phyloP scores from a whole-genome alignment of 345 rosid species.

The Turnera subulata region DNA sequence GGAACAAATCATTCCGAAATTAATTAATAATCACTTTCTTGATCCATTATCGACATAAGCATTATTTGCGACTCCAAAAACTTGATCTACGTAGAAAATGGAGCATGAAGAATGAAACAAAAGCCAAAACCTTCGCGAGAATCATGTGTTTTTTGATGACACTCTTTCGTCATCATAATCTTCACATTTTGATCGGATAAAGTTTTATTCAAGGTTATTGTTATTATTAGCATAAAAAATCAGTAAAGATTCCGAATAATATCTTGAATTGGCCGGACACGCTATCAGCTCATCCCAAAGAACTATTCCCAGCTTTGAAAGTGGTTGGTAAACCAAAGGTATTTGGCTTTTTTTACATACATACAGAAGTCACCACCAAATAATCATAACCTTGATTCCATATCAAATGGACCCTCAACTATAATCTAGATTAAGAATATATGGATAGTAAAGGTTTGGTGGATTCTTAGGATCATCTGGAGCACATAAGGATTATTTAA shows the following conservation, averaged over 20 bases:
- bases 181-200: slow-evolving; percentile 17
- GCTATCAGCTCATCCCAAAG: slow-evolving; percentile 15
- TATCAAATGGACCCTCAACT: slow-evolving; percentile 29
- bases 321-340: slow-evolving; percentile 19
- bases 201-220: slow-evolving; percentile 17
- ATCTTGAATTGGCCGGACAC: slow-evolving; percentile 17
- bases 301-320: slow-evolving; percentile 15
- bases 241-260: slow-evolving; percentile 23
- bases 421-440: slow-evolving; percentile 34
- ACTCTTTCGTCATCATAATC: slow-evolving; percentile 18
- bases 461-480: slow-evolving; percentile 29
- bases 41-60: slow-evolving; percentile 34
- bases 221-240: neutral
- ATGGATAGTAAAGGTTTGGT: slow-evolving; percentile 12
- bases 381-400: slow-evolving; percentile 27
- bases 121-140: slow-evolving; percentile 49
- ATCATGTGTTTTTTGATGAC: slow-evolving; percentile 35
- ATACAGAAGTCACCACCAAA: slow-evolving; percentile 10
- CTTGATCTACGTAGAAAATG: slow-evolving; percentile 12
- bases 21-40: slow-evolving; percentile 1
- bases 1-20: slow-evolving; percentile 18
- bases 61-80: neutral
- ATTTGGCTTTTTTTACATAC: neutral
- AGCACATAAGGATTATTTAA: slow-evolving; percentile 18
- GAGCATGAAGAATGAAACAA: slow-evolving; percentile 24